Conservation (phyloP, 371 early-diverging fungal genomes). For the Mortierella sp. region DNA sequence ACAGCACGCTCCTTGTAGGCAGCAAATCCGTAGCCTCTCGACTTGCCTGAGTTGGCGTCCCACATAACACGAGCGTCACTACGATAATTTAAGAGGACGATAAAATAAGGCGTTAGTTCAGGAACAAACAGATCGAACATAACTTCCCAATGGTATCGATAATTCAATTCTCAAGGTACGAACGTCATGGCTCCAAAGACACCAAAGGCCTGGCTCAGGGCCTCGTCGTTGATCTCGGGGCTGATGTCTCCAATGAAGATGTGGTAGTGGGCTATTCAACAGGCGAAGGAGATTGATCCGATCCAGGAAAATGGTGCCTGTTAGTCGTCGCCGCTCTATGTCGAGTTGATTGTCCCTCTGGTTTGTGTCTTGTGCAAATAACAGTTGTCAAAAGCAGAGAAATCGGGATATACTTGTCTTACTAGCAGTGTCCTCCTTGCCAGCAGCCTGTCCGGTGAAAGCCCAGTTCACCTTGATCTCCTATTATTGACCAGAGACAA, state of each 20-base stretch:
- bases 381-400: neutral
- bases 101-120: neutral
- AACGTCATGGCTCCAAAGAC: constrained; percentile 83
- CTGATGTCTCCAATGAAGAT: constrained; percentile 90
- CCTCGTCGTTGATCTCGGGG: constrained; percentile 81
- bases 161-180: constrained; percentile 46
- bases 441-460: constrained; percentile 64
- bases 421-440: constrained; percentile 75
- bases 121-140: neutral
- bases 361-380: no score
- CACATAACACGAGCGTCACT: constrained; percentile 91
- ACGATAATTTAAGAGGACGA: neutral
- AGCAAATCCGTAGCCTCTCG: constrained; percentile 88
- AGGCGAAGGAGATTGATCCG: neutral
- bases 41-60: constrained; percentile 85
- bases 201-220: constrained; percentile 79
- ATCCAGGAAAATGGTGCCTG: no score
- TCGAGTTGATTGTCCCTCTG: no score
- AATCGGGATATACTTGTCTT: constrained; percentile 17
- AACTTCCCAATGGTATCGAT: no score
- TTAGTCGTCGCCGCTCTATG: no score
- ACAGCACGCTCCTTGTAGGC: constrained; percentile 79
- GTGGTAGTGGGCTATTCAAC: constrained; percentile 79
- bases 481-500: constrained; percentile 56
- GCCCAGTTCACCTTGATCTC: constrained; percentile 93